Percentiles rank a stretch among this genome's conserved stretches.
Evolutionary conservation across 1,139 yeast genomes (phyloP).

Genomic region (Sugiyamaella xylanicola): DNA sequence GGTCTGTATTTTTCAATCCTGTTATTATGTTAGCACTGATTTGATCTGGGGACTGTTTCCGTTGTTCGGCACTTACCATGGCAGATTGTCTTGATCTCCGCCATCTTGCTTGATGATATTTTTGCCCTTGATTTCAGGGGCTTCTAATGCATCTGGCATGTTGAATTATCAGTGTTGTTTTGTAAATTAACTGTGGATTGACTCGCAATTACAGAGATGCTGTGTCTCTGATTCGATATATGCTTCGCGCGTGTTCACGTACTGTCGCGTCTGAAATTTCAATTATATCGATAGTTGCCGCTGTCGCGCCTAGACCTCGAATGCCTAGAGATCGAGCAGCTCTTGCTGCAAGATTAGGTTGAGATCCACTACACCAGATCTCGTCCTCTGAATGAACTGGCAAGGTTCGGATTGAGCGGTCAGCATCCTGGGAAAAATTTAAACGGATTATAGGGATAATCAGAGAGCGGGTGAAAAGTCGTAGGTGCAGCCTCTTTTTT

Average conservation of each 20-base stretch:
- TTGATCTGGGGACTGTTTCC: background rate
- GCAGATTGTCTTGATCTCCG: constrained; percentile 32
- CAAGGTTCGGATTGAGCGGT: no score
- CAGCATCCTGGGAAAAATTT: no score
- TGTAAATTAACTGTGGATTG: background rate
- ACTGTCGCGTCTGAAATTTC: background rate
- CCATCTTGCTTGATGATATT: constrained; percentile 11
- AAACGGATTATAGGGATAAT: no score
- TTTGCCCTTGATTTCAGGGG: constrained; percentile 16
- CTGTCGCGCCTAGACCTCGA: constrained; percentile 1
- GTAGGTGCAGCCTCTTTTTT: no score
- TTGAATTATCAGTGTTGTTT: background rate
- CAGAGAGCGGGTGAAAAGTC: no score
- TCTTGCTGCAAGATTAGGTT: constrained; percentile 4
- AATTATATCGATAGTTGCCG: background rate
- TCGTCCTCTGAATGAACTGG: no score
- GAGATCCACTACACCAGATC: constrained; percentile 6
- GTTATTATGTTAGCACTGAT: background rate
- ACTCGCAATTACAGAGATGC: no score
- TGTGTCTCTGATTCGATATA: no score
- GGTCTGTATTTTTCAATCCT: constrained; percentile 98
- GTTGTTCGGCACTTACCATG: constrained; percentile 37
- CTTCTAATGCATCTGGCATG: constrained; percentile 12
- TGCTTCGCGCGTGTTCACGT: background rate
- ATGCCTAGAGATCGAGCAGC: background rate